A percentile compares a stretch with the other conserved stretches of the same genome.
Conservation (phyloP, 2,329 filamentous ascomycete genomes). For the Purpureocillium lavendulum region DNA sequence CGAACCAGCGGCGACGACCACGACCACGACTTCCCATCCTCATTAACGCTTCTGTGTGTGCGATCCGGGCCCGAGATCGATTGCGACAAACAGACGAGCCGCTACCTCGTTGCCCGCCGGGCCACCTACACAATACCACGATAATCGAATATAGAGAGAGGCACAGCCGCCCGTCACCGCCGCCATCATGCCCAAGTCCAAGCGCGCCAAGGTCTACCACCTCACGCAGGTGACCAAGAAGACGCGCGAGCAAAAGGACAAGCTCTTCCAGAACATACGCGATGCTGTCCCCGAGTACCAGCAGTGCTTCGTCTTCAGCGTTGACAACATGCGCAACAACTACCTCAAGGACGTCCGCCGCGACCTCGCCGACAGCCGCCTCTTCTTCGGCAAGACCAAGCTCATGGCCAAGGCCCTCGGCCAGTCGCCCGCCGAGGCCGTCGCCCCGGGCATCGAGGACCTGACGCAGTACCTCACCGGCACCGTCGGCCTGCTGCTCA, state of each 20-base stretch:
- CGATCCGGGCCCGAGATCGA: too few species aligned
- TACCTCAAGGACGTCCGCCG: constrained; percentile 86
- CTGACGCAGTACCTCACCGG: constrained; percentile 66
- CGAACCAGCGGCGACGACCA: too few species aligned
- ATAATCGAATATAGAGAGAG: background rate
- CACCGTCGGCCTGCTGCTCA: constrained; percentile 85
- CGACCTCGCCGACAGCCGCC: constrained; percentile 69
- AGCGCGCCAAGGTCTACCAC: constrained; percentile 82
- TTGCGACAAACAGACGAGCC: too few species aligned
- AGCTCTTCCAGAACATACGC: constrained; percentile 82
- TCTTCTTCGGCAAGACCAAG: constrained; percentile 99
- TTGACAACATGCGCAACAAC: constrained; percentile 98
- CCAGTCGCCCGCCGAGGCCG: constrained; percentile 65
- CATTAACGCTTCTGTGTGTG: too few species aligned
- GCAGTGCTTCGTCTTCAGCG: constrained; percentile 85
- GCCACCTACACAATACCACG: background rate
- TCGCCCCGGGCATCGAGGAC: constrained; percentile 67
- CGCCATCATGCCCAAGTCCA: constrained; percentile 83
- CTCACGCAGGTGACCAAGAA: constrained; percentile 91
- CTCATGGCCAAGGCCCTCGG: constrained; percentile 96
- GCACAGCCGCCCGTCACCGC: constrained; percentile 9
- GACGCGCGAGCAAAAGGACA: constrained; percentile 81
- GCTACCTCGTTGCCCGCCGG: background rate
- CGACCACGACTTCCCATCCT: too few species aligned
- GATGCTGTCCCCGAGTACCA: constrained; percentile 78